Base-by-base conservation (phyloP, 225 moss, liverwort and hornwort species). In the Lunularia cruciata region DNA sequence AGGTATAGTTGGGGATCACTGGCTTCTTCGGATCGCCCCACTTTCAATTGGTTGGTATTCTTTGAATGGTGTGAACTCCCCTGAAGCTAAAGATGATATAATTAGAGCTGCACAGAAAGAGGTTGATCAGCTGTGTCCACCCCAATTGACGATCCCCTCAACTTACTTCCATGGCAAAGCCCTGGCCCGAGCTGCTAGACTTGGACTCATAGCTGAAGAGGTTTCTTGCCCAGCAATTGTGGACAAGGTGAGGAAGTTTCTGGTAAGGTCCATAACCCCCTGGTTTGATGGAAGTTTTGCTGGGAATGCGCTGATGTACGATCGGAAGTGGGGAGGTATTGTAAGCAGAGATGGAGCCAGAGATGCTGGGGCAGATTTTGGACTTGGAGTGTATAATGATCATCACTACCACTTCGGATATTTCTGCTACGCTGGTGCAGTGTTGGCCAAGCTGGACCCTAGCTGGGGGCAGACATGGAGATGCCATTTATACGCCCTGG, bases 351-450 rank as follows among this genome's bases (percentile, higher is more conserved):
- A 86, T 26, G 98, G 93, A 5, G 78, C 86, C 7, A 81, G 72
- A n/a, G 84, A 91, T 64, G 8, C 81, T 0, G 90, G 92, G 12
- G 95, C 92, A 19, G 95, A 96, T 81, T 98, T 93, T 22, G 98
- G 98, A 3, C 76, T 98, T 58, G 93, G 82, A 2, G 62, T 86
- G 53, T 98, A 93, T 34, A 98, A 98, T 47, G 98, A 98, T 67
- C 98, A 98, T 72, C 98, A 98, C 69, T 98, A 68, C 78, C 98
- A 98, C 67, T 73, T 86, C 27, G 98, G 98, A 0, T 98, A 98
- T 73, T 98, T 98, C 49, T 90, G 93, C 47, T 98, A 98, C 48
- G 91, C 98, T 70, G 96, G 93, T 11, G 98, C 98, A 10, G 91
- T 98, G 30, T 63, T 98, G 70, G 98, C 93, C 13, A 93, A 78